Evolutionary conservation across 768 basidiomycete species (phyloP).

Genomic region (Calocera cornea): DNA sequence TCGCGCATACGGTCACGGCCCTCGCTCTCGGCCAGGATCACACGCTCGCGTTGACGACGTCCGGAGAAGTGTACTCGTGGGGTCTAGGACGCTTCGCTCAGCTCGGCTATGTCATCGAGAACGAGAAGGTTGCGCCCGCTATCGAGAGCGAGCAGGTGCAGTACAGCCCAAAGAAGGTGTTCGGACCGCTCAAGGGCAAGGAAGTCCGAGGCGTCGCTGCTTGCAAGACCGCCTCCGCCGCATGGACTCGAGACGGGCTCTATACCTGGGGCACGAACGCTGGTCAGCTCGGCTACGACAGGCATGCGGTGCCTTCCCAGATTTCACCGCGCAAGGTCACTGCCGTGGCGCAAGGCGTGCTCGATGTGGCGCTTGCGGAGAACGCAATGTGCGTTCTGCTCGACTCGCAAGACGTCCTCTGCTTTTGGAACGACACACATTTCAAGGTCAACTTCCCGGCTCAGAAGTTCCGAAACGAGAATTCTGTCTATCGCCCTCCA

Average conservation of each 20-base stretch:
- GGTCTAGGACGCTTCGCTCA: conserved; percentile 82
- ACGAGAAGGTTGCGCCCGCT: conserved; percentile 21
- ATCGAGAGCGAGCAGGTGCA: conserved; percentile 61
- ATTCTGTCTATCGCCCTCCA: conserved; percentile 63
- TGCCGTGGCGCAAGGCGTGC: conserved; percentile 53
- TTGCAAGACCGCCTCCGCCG: conserved; percentile 72
- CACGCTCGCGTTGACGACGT: conserved; percentile 66
- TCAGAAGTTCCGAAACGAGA: conserved; percentile 61
- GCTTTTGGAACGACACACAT: conserved; percentile 61
- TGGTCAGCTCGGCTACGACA: conserved; percentile 85
- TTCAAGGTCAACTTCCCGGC: conserved; percentile 70
- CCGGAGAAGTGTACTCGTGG: conserved; percentile 81
- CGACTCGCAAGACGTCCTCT: conserved; percentile 66
- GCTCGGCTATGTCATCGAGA: conserved; percentile 72
- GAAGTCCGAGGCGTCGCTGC: conserved; percentile 70
- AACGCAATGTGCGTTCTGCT: conserved; percentile 74
- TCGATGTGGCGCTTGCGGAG: conserved; percentile 46
- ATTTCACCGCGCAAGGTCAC: conserved; percentile 68
- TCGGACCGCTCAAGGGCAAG: conserved; percentile 65
- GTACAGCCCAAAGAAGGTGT: conserved; percentile 55
- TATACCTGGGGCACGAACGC: conserved; percentile 90
- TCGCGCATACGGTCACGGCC: conserved; percentile 42
- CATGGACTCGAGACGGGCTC: conserved; percentile 58
- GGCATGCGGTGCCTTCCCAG: conserved; percentile 57
- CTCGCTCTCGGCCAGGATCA: conserved; percentile 91